Evolutionary conservation across 1,284 basidiomycete genomes (phyloP), one percentile per base, ranked within the genome.

Genomic region (Naganishia liquefaciens): DNA sequence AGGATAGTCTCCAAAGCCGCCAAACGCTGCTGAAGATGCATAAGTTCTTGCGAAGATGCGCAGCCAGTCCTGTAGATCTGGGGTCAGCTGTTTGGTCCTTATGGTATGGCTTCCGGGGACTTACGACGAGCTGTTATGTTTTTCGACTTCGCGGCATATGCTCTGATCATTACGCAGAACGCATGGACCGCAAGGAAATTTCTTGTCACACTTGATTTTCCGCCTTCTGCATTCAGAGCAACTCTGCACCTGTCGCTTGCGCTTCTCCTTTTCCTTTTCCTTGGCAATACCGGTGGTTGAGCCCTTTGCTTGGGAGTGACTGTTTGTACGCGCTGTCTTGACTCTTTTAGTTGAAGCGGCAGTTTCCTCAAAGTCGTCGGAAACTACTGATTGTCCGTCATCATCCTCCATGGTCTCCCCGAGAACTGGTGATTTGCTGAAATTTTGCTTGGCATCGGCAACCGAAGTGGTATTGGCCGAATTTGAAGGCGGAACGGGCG

Each of bases 181-280:
- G 65, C 79, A 80, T 3, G 79, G 79, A 10, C 76, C 65, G 63
- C 73, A 73, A 11, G 72, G 71, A 51, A 77, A 75, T 75, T 78
- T 78, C 67, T 79, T 79, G 65, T 79, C 78, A 69, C 78, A 79
- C 67, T 78, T 78, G 67, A 79, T 79, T 63, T 79, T 79, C 62
- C 77, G 70, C 46, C 79, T 70, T n/a, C 78, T 70, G 65, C 79
- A 80, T 55, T 80, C 79, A 17, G 76, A 77, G 58, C 79, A 80
- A 53, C 77, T 79, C 71, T 80, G 79, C 1, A 80, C 79, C 33
- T 78, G 75, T 44, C 78, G 72, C 25, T 74, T 66, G 42, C 77
- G 70, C 17, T 76, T 78, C 10, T 75, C 75, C 64, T 76, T 74
- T 64, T 33, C 68, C 51, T 51, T 68, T 57, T 69, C 70, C 53